Base-by-base conservation (phyloP, 768 basidiomycete genomes). In the Lyophyllum atratum region DNA sequence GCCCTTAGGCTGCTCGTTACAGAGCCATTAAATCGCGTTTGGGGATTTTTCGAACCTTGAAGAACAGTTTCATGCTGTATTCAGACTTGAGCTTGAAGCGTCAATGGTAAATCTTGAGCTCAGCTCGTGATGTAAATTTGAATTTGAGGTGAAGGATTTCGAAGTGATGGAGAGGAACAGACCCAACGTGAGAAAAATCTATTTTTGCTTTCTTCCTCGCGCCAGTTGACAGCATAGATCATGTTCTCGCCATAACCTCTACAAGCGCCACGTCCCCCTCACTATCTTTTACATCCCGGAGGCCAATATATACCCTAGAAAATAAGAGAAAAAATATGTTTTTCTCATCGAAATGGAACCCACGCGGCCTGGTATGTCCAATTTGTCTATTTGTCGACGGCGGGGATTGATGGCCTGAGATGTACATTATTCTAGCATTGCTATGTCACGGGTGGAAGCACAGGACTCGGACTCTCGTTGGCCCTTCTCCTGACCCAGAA, bases 371-470 rank as follows among this genome's bases (percentile, higher is more conserved):
- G 72, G 83, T 74, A 55, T 29, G 68, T 66, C 1, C 6, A n/a
- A 33, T 44, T 2, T 14, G 22, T 37, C 31, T 4, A 28, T 17
- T 2, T 26, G 4, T 26, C 22, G 10, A 0, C 7, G 3, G n/a
- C 11, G 12, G 34, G 11, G 34, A 4, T 37, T 37, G 34, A 14
- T 21, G 17, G 7, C 21, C 19, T 58, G 14, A 55, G 17, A 39
- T 33, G 3, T 40, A 40, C 10, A 33, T n/a, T 4, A 21, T 40
- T 2, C 26, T 39, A 95, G 94, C 91, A 94, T 63, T 85, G 86
- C 71, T 92, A 93, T 67, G 76, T 96, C 17, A 93, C 93, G 0
- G 94, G 94, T 2, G 93, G 91, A 3, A 89, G 86, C 40, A 78
- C 85, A 14, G 94, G 94, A 0, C 82, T 95, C 0, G 94, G 94